A percentile compares a stretch with the other conserved stretches of the same genome.
These are phyloP conservation scores for Colletotrichum cordylinicola DNA, from an alignment of 2,329 filamentous ascomycete genomes.

Conservation along the genomic window DNA sequence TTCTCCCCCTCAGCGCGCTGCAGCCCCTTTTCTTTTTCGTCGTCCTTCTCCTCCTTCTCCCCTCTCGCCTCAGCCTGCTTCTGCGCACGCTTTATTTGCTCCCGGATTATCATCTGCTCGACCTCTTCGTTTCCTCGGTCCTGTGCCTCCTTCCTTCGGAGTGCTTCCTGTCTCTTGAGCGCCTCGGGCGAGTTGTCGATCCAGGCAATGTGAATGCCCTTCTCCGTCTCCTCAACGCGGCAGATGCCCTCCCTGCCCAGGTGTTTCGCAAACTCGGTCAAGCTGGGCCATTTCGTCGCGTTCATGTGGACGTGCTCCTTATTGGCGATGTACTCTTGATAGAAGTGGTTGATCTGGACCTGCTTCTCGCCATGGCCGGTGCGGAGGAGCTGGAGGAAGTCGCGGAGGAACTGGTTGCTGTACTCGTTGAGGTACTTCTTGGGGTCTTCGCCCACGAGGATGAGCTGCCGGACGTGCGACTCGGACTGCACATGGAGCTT, in stretches of 20 bases:
- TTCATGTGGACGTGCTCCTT: conserved; percentile 95
- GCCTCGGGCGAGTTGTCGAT: conserved; percentile 92
- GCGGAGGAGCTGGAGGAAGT: conserved; percentile 78
- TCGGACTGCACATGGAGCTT: conserved; percentile 68
- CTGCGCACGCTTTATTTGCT: conserved; percentile 82
- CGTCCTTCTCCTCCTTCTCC: conserved; percentile 43
- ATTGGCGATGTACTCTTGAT: conserved; percentile 90
- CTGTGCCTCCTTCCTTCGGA: conserved; percentile 82
- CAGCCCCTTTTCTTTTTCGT: conserved; percentile 50
- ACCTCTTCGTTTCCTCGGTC: conserved; percentile 91
- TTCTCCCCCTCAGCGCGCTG: conserved; percentile 76
- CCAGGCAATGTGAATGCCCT: conserved; percentile 87
- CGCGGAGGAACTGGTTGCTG: conserved; percentile 79
- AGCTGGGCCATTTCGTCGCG: conserved; percentile 82
- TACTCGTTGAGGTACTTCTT: conserved; percentile 85
- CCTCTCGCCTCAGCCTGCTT: conserved; percentile 57
- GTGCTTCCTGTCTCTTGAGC: conserved; percentile 77
- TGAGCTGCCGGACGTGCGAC: conserved; percentile 88
- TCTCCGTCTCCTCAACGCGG: conserved; percentile 85
- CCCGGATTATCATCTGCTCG: conserved; percentile 81
- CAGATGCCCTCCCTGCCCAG: conserved; percentile 88
- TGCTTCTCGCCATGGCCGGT: conserved; percentile 92
- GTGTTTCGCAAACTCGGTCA: conserved; percentile 90
- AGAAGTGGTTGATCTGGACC: conserved; percentile 90
- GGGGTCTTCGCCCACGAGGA: conserved; percentile 85